Evolutionary conservation across 177 flowering plant genomes (phyloP), one percentile per base, ranked within the genome.

Genomic region (Vitis hybrid): DNA sequence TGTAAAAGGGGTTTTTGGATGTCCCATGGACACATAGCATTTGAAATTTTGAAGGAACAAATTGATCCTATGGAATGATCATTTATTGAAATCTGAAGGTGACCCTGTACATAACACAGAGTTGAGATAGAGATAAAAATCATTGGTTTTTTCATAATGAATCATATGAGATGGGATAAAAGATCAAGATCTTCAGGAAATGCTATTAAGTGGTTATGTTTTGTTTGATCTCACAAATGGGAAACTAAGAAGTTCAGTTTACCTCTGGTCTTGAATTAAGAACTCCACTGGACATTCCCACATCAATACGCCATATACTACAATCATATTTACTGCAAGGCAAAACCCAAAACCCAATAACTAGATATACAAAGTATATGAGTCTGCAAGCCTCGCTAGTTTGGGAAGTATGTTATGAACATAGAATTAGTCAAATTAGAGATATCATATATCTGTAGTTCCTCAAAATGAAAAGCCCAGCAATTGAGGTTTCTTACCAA

Each of bases 211-310:
- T 40, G 46, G 46, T 40, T 40, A 40, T 5, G 8, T 40, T 40
- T 40, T 40, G 46, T 4, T 40, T 9, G 46, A 40, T 40, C 46
- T 40, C 8, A 40, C 6, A 40, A 18, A 2, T 11, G 46, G 62
- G 10, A 15, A 7, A 21, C 49, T 11, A n/a, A 30, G 65, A 56
- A 50, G 27, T 10, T 52, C 13, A 56, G 21, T 30, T 78, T 82
- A 94, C 98, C 97, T 94, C 94, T 13, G 97, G 98, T 75, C 87
- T 86, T 69, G 96, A 89, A 71, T 89, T 79, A 65, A 90, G 85
- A 74, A 94, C 94, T 67, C 97, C 97, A 60, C 97, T 91, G 56
- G 98, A 94, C 97, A 94, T 94, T 32, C 98, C 98, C 63, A 94
- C 98, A 78, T 94, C 97, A 52, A 91, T 68, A 2, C 94, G 82